Evolutionary conservation across 1,139 yeast species (phyloP).

Genomic region (Yamadazyma mexicana): DNA sequence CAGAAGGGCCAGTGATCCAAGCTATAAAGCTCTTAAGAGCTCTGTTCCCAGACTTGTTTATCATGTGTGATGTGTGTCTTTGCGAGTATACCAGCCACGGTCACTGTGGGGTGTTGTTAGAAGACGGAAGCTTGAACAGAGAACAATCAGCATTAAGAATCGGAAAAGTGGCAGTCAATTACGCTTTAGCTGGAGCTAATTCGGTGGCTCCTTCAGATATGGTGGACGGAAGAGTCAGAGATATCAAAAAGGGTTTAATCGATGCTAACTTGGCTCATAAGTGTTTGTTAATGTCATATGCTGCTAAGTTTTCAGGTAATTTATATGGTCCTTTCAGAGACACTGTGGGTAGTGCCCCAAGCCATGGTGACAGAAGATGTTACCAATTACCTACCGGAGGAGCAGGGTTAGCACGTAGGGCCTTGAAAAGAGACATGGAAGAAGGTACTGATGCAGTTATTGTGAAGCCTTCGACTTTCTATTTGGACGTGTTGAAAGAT

Average conservation of each 20-base stretch:
- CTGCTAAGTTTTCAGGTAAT: conserved; percentile 91
- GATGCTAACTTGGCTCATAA: conserved; percentile 85
- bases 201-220: conserved; percentile 97
- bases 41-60: conserved; percentile 77
- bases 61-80: conserved; percentile 92
- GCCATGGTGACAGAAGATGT: conserved; percentile 86
- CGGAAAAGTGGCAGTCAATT: conserved; percentile 93
- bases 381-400: conserved; percentile 95
- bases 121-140: conserved; percentile 82
- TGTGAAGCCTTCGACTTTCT: conserved; percentile 96
- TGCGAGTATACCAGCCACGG: conserved; percentile 98
- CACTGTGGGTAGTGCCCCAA: conserved; percentile 91
- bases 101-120: conserved; percentile 88
- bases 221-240: conserved; percentile 94
- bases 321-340: conserved; percentile 97
- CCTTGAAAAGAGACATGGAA: conserved; percentile 75
- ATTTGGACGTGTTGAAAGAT: conserved; percentile 85
- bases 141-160: conserved; percentile 75
- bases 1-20: conserved; percentile 89
- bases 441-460: conserved; percentile 97
- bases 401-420: conserved; percentile 91
- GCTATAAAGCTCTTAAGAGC: conserved; percentile 65
- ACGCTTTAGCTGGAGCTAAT: conserved; percentile 94
- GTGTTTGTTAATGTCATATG: conserved; percentile 86
- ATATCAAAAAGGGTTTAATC: conserved; percentile 82